Evolutionary conservation across 495 filamentous ascomycete genomes (phyloP), one percentile per base, ranked within the genome.

Genomic region (Lasiosphaeris hirsuta): DNA sequence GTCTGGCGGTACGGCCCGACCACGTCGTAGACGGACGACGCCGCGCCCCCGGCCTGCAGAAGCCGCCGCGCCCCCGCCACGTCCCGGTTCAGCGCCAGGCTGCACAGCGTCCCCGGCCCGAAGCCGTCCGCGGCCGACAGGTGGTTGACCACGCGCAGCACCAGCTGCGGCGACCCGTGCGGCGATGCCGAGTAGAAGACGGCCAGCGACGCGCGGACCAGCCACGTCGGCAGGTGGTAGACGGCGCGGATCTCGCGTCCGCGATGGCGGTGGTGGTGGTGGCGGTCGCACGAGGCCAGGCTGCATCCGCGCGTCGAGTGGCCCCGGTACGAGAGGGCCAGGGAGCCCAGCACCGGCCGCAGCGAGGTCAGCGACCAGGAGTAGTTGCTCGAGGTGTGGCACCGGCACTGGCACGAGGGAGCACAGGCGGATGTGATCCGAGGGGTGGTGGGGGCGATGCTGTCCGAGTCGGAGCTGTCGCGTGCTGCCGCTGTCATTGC

Each of bases 261-360:
- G 3, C 23, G 35, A 10, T 11, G 46, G 10, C 19, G 46, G 7
- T 13, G 46, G 23, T n/a, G 33, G 9, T 35, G 19, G n/a, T 23
- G 14, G 13, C n/a, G 35, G 14, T 35, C 2, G 1, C 15, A 35
- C 11, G 47, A 58, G 7, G 14, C 18, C 13, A 18, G 30, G n/a
- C 10, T 38, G 2, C 41, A 36, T 13, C 23, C 13, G 40, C 56
- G 39, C 7, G 38, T 38, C 4, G 52, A 46, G n/a, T 6, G 18
- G 52, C 56, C 40, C 6, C 23, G 30, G 40, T 58, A 58, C 30
- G 13, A 17, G 10, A 58, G 6, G 7, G 30, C n/a, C 4, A 58
- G 51, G 39, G 40, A 36, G 7, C 56, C 56, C 1, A 58, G 14
- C 8, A 52, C 15, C 0, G 56, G 8, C 10, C 33, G 19, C 19